A percentile compares a stretch with the other conserved stretches of the same genome.
These are phyloP conservation scores for Cicer arietinum DNA, from an alignment of 306 rosid genomes.

Conservation along the genomic window DNA sequence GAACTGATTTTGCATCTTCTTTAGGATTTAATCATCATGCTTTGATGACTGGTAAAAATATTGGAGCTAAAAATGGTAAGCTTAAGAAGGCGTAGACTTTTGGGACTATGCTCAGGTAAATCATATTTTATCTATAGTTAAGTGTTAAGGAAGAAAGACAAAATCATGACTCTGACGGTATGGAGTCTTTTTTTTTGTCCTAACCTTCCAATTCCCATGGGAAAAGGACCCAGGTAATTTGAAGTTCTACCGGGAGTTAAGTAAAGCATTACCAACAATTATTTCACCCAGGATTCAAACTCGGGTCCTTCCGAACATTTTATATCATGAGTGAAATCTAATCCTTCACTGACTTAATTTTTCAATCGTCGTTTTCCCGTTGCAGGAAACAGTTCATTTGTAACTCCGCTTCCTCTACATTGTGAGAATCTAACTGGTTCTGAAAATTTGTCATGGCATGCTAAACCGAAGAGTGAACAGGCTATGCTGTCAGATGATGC, in stretches of 20 bases:
- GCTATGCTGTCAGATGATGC: conserved; percentile 58
- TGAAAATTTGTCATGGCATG: conserved; percentile 46
- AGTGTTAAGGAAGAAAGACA: not conserved
- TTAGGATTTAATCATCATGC: conserved; percentile 36
- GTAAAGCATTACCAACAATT: too few relatives aligned
- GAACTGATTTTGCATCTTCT: conserved; percentile 30
- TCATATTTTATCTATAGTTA: conserved; percentile 2
- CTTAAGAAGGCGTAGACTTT: conserved; percentile 93
- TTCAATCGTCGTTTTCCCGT: conserved; percentile 38
- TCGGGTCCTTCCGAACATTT: too few relatives aligned
- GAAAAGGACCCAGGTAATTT: too few relatives aligned
- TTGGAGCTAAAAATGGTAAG: conserved; percentile 73
- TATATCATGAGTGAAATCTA: not conserved
- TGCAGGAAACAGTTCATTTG: conserved; percentile 70
- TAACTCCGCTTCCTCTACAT: conserved; percentile 62
- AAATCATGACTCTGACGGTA: not conserved
- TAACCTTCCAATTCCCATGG: too few relatives aligned
- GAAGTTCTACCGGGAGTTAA: too few relatives aligned
- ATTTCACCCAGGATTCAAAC: too few relatives aligned
- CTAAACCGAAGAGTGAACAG: conserved; percentile 59
- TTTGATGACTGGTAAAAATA: conserved; percentile 45
- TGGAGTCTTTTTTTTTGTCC: not conserved
- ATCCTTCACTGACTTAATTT: conserved; percentile 14
- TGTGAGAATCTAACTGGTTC: conserved; percentile 57
- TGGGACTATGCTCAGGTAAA: conserved; percentile 88